Evolutionary conservation across 2,329 filamentous ascomycete species (phyloP).

Genomic region (Scytalidium lignicola): DNA sequence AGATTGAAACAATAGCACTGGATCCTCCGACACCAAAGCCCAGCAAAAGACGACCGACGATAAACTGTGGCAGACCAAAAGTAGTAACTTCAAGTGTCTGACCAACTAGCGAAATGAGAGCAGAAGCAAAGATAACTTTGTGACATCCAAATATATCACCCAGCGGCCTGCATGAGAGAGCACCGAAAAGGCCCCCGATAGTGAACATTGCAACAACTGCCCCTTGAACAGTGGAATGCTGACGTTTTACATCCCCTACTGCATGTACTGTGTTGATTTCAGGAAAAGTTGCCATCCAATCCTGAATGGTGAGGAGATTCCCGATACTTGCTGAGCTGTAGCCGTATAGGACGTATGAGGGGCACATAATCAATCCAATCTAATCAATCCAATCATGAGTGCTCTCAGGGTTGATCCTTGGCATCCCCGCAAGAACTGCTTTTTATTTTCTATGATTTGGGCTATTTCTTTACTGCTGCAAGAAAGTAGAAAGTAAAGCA

Average conservation of each 20-base stretch:
- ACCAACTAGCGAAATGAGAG: conserved; percentile 36
- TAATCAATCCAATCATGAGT: too few relatives aligned
- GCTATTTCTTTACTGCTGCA: too few relatives aligned
- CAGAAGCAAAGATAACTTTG: conserved; percentile 35
- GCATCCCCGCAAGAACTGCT: too few relatives aligned
- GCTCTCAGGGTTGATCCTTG: too few relatives aligned
- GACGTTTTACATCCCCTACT: conserved; percentile 23
- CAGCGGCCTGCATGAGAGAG: conserved; percentile 31
- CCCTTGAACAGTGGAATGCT: conserved; percentile 33
- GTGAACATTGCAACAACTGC: conserved; percentile 22
- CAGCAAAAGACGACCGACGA: conserved; percentile 35
- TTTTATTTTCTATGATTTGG: too few relatives aligned
- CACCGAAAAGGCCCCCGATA: conserved; percentile 29
- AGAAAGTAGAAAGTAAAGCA: too few relatives aligned
- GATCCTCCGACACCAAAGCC: conserved; percentile 35
- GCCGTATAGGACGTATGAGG: conserved; percentile 31
- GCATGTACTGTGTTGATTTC: conserved; percentile 34
- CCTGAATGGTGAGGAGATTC: conserved; percentile 10
- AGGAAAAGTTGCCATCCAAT: conserved; percentile 22
- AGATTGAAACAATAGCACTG: conserved; percentile 36
- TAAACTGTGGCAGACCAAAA: conserved; percentile 33
- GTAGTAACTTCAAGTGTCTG: conserved; percentile 14
- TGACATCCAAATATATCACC: conserved; percentile 37
- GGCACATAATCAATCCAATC: too few relatives aligned
- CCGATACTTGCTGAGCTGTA: conserved; percentile 38